phyloP scores from a whole-genome alignment of 768 basidiomycete species.

The Lentinula edodes region DNA sequence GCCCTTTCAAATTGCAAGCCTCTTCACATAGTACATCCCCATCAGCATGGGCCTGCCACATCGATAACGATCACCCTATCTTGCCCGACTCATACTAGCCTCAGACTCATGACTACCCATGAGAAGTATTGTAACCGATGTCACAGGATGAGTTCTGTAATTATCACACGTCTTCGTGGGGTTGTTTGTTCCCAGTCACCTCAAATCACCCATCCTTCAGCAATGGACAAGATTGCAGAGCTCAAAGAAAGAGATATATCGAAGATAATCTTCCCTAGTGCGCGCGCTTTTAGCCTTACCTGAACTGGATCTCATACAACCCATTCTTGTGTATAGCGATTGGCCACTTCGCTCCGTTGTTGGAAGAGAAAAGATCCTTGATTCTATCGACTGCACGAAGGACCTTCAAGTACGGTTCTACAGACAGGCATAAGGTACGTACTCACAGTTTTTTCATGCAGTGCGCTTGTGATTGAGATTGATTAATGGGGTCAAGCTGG shows the following conservation, averaged over 20 bases:
- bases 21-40: background rate
- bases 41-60: background rate
- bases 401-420: constrained; percentile 53
- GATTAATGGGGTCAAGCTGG: constrained; percentile 36
- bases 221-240: constrained; percentile 32
- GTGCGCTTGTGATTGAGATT: background rate
- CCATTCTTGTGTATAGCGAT: constrained; percentile 28
- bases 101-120: background rate
- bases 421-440: constrained; percentile 44
- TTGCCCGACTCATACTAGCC: background rate
- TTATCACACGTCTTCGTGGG: background rate
- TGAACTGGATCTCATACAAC: background rate
- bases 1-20: too few species aligned
- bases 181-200: background rate
- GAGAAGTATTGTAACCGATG: background rate
- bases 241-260: constrained; percentile 23
- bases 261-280: constrained; percentile 29
- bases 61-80: too few species aligned
- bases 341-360: constrained; percentile 41
- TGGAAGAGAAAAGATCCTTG: constrained; percentile 39
- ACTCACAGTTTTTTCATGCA: background rate
- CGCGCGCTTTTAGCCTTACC: constrained; percentile 7
- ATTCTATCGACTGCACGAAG: constrained; percentile 45
- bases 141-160: background rate
- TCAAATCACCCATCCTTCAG: background rate